Percentiles rank a stretch among this genome's conserved stretches.
Conservation (phyloP, 495 filamentous ascomycete species). For the Penicillium psychrofluorescens region DNA sequence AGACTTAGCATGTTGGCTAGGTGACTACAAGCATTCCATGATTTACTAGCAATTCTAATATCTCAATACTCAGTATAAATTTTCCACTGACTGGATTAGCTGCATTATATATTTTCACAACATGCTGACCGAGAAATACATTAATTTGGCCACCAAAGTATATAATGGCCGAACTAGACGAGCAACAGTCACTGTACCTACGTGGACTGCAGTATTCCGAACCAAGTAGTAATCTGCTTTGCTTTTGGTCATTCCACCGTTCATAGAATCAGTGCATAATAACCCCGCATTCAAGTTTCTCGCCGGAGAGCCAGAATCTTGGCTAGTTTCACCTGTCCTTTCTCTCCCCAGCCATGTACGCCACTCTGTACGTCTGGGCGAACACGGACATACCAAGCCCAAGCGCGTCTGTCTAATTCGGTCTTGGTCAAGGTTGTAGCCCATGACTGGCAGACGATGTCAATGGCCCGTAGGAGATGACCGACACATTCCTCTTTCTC, state of each 20-base stretch:
- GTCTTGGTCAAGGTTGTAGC: conserved; percentile 41
- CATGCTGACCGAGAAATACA: too few species aligned
- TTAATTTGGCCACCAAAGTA: too few species aligned
- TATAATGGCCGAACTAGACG: too few species aligned
- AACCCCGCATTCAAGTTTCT: conserved; percentile 16
- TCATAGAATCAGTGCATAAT: neutral
- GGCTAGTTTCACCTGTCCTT: conserved; percentile 57
- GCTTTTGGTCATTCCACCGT: too few species aligned
- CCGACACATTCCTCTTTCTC: conserved; percentile 63
- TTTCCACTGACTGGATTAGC: too few species aligned
- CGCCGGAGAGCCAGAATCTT: conserved; percentile 59
- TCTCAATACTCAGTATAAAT: too few species aligned
- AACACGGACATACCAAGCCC: conserved; percentile 72
- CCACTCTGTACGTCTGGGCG: conserved; percentile 67
- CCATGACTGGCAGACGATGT: conserved; percentile 68
- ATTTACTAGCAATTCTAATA: too few species aligned
- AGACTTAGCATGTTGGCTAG: too few species aligned
- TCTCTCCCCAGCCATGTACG: conserved; percentile 72
- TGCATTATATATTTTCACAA: too few species aligned
- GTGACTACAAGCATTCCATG: too few species aligned
- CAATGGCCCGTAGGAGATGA: conserved; percentile 56
- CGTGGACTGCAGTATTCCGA: conserved; percentile 18
- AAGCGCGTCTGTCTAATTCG: conserved; percentile 68
- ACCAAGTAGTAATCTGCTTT: too few species aligned
- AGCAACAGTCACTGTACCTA: too few species aligned